phyloP scores from a whole-genome alignment of 139 green algal species.

The Astrephomene gubernaculifera region DNA sequence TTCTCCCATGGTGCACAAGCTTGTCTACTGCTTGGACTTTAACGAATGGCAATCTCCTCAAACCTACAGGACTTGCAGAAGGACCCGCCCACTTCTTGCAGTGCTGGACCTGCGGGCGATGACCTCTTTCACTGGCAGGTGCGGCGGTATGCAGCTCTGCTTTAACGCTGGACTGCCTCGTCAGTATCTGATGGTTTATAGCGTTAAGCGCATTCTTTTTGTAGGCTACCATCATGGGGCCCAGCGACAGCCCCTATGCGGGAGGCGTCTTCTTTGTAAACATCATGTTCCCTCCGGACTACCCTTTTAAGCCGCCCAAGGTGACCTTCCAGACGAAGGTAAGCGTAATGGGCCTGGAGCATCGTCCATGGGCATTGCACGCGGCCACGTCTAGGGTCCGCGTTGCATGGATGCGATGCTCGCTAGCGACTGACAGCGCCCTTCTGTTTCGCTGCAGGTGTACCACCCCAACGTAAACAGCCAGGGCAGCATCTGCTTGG shows the following conservation, averaged over 20 bases:
- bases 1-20: no score
- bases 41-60: no score
- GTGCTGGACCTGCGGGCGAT: slow-evolving; percentile 83
- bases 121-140: slow-evolving; percentile 96
- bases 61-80: slow-evolving; percentile 87
- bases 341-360: no score
- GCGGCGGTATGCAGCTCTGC: no score
- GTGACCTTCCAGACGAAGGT: slow-evolving; percentile 96
- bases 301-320: slow-evolving; percentile 95
- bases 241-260: slow-evolving; percentile 90
- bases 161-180: no score
- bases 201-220: neutral
- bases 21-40: no score
- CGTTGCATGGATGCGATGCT: no score
- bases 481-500: slow-evolving; percentile 97
- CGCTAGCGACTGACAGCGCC: no score
- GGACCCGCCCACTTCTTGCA: slow-evolving; percentile 93
- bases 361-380: no score
- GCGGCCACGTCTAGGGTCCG: no score
- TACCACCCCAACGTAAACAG: slow-evolving; percentile 99
- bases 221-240: slow-evolving; percentile 51
- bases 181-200: no score
- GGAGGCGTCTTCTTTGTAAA: slow-evolving; percentile 96
- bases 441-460: slow-evolving; percentile 62
- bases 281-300: slow-evolving; percentile 92